A percentile compares a stretch with the other conserved stretches of the same genome.
Evolutionary conservation across 2,329 filamentous ascomycete genomes (phyloP).

Genomic region (Verticillium klebahnii): DNA sequence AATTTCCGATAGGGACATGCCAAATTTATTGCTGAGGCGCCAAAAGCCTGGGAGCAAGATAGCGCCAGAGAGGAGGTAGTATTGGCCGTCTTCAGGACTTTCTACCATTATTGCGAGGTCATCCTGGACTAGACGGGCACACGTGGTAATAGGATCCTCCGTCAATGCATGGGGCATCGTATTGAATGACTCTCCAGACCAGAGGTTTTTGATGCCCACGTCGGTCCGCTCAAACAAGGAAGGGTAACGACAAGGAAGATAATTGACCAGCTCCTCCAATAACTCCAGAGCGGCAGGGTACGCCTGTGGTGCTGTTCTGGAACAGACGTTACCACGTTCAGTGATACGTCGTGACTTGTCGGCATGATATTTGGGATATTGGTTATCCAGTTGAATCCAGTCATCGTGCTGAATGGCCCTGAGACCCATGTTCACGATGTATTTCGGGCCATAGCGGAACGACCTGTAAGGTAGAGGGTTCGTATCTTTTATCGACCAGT

Average conservation of each 20-base stretch:
- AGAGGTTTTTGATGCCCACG: slow-evolving; percentile 63
- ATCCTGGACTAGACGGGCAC: slow-evolving; percentile 70
- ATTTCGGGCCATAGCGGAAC: slow-evolving; percentile 71
- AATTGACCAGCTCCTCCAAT: slow-evolving; percentile 65
- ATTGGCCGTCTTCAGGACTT: slow-evolving; percentile 62
- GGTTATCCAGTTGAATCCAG: slow-evolving; percentile 82
- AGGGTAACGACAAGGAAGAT: slow-evolving; percentile 72
- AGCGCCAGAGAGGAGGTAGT: slow-evolving; percentile 73
- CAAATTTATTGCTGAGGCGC: slow-evolving; percentile 74
- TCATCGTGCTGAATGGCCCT: slow-evolving; percentile 65
- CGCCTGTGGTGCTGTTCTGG: slow-evolving; percentile 63
- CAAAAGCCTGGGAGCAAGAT: slow-evolving; percentile 79
- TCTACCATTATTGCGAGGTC: slow-evolving; percentile 83
- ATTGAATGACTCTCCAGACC: slow-evolving; percentile 69
- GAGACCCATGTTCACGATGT: slow-evolving; percentile 73
- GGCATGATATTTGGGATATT: slow-evolving; percentile 67
- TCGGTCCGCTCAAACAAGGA: slow-evolving; percentile 59
- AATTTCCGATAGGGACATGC: slow-evolving; percentile 73
- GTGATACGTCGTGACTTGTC: slow-evolving; percentile 64
- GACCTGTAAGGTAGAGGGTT: slow-evolving; percentile 73
- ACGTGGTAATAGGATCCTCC: slow-evolving; percentile 76
- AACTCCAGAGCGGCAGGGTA: slow-evolving; percentile 70
- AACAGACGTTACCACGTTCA: slow-evolving; percentile 64
- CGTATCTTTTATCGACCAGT: slow-evolving; percentile 64
- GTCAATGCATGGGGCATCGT: slow-evolving; percentile 56